Evolutionary conservation across 176 grass and related monocot genomes (phyloP).

Genomic region (sorghum (Sorghum bicolor)): DNA sequence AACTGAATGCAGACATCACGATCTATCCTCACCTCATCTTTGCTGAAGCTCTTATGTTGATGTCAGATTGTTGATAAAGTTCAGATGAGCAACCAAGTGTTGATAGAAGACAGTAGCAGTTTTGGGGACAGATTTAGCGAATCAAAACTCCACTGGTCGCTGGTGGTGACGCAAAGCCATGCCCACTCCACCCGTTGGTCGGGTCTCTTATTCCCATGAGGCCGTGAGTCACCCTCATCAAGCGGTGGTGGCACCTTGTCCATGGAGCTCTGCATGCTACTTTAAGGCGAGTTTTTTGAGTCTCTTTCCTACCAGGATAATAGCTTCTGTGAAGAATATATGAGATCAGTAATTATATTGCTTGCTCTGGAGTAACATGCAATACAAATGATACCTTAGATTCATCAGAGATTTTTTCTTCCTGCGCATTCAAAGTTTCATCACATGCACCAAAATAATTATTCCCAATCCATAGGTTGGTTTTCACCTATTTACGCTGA

Average conservation of each 20-base stretch:
- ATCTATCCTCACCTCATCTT: not conserved
- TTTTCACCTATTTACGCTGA: not conserved
- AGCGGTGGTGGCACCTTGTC: not conserved
- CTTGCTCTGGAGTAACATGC: not conserved
- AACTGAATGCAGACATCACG: not conserved
- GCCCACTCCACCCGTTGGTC: constrained; percentile 32
- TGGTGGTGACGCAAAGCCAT: not conserved
- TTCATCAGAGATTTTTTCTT: constrained; percentile 11
- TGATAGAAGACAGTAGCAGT: not conserved
- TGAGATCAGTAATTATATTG: not conserved
- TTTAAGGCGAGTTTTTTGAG: not conserved
- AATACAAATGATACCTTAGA: constrained; percentile 18
- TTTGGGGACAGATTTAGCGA: not conserved
- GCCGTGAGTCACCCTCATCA: not conserved
- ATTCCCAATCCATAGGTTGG: not conserved
- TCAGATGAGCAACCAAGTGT: not conserved
- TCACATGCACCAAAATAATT: constrained; percentile 5
- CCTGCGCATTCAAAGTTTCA: not conserved
- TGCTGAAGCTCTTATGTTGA: not conserved
- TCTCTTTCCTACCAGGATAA: constrained; percentile 58
- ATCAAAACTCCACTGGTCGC: not conserved
- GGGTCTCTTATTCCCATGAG: not conserved
- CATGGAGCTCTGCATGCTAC: not conserved
- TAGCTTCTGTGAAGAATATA: constrained; percentile 25
- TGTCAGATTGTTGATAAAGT: not conserved